A percentile compares a stretch with the other conserved stretches of the same genome.
Evolutionary conservation across 2,329 filamentous ascomycete genomes (phyloP).

Genomic region (Periconia digitata): DNA sequence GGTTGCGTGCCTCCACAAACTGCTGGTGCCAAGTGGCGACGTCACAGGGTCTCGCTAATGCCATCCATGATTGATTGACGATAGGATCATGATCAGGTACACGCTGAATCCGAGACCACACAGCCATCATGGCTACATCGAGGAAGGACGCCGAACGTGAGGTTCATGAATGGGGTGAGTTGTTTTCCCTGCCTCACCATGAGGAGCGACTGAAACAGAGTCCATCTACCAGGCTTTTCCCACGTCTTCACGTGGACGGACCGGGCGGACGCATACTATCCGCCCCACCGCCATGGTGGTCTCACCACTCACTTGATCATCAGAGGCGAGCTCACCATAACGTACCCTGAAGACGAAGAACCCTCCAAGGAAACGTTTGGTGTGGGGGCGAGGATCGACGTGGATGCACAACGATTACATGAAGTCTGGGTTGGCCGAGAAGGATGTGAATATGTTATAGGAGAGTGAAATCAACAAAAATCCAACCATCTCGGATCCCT

Average conservation of each 20-base stretch:
- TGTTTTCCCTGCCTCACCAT: constrained; percentile 20
- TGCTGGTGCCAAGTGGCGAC: no score
- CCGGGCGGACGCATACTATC: constrained; percentile 66
- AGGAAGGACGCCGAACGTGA: constrained; percentile 58
- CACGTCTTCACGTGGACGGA: not conserved
- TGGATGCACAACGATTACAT: constrained; percentile 64
- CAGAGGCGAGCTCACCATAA: constrained; percentile 65
- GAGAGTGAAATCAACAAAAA: constrained; percentile 45
- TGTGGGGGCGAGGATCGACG: constrained; percentile 65
- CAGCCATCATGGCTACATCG: constrained; percentile 41
- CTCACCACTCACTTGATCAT: constrained; percentile 72
- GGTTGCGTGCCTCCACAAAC: no score
- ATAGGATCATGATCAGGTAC: no score
- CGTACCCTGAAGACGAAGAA: constrained; percentile 62
- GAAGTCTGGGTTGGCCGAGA: constrained; percentile 69
- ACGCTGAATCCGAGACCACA: no score
- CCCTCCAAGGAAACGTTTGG: constrained; percentile 61
- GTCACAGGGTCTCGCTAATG: no score
- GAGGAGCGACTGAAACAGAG: not conserved
- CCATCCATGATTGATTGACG: no score
- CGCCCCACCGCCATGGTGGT: constrained; percentile 65
- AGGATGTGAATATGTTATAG: constrained; percentile 70
- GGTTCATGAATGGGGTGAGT: constrained; percentile 67
- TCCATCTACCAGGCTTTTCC: not conserved
- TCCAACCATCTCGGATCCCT: not conserved